Evolutionary conservation across 2,329 filamentous ascomycete genomes (phyloP), one percentile per base, ranked within the genome.

Genomic region (Didymella lethalis): DNA sequence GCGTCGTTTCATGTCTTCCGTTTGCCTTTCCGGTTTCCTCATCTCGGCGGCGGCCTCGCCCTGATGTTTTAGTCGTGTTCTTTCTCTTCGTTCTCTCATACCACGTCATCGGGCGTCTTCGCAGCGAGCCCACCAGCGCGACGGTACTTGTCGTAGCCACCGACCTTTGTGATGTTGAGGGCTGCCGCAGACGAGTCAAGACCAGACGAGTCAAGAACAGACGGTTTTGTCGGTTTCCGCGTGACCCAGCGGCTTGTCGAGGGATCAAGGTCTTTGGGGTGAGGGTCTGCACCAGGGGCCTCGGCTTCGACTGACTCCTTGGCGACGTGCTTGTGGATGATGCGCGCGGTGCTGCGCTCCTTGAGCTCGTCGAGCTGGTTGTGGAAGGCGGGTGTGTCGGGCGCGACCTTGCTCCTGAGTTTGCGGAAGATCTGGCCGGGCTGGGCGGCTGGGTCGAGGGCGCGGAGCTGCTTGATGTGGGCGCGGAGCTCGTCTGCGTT

Each of bases 321-420:
- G 8, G 49, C 40, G 23, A 44, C 18, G 28, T 64, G 54, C 11
- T 61, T 64, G 32, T 48, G 48, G 3, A 65, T 43, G 11, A 34
- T 62, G 11, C 3, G 7, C 7, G 29, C 2, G 7, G 25, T 56
- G 3, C 16, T 26, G 23, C 26, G 41, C 3, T 26, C 18, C 14
- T n/a, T 36, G 23, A 34, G 18, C 26, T 31, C 25, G 23, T n/a
- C 11, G 26, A 41, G 3, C 12, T 41, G 16, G 10, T 44, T 26
- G 28, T 41, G 38, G 23, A 53, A n/a, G 5, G 8, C 14, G 4
- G 50, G 50, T 6, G 51, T 54, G 23, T 8, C 26, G 3, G 18
- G 32, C 3, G 46, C 5, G 29, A 47, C 8, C 7, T 34, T 18
- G 54, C 43, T 48, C 26, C 10, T 45, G 23, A 63, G 28, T 29